Base-by-base conservation (phyloP, 139 green algal species). In the Helicosporidium sp. region DNA sequence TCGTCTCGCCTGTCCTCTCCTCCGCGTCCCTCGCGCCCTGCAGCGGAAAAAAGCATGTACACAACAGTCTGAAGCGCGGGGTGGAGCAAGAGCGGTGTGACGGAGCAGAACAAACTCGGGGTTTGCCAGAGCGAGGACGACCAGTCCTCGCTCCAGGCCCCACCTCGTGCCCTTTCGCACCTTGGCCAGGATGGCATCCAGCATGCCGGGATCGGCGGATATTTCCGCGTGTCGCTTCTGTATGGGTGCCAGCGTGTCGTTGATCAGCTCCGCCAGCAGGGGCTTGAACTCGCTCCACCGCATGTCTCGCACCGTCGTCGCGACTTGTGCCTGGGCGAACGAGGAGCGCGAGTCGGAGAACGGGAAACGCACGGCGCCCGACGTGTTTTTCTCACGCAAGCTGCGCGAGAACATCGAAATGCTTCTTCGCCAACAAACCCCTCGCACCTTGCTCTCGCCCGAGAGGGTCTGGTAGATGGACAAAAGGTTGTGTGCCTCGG, bases 271-370 rank as follows among this genome's bases (percentile, higher is more conserved):
- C 10, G 83, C 72, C 23, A 99, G 78, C 49, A 57, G 26, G 6
- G 82, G 80, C 61, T 99, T 99, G 75, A 99, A 99, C 18, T 77
- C 55, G 16, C 89, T 83, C 90, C 90, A 99, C 7, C 68, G 69
- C 71, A 94, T 71, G 42, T 31, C 18, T 1, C 39, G 57, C 6
- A 79, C 66, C 49, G 94, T 84, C 1, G 51, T 43, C 2, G 69
- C 5, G 20, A 82, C 70, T 23, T 59, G 64, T 43, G 85, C 74
- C 39, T 58, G 47, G 24, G n/a, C n/a, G n/a, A n/a, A n/a, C n/a
- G n/a, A n/a, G n/a, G n/a, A n/a, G n/a, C n/a, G n/a, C n/a, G n/a
- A n/a, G n/a, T n/a, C n/a, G n/a, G n/a, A n/a, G n/a, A n/a, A n/a
- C n/a, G n/a, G n/a, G n/a, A n/a, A n/a, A n/a, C n/a, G n/a, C n/a